Conservation (phyloP, 2,329 filamentous ascomycete species). For the Colletotrichum camelliae region DNA sequence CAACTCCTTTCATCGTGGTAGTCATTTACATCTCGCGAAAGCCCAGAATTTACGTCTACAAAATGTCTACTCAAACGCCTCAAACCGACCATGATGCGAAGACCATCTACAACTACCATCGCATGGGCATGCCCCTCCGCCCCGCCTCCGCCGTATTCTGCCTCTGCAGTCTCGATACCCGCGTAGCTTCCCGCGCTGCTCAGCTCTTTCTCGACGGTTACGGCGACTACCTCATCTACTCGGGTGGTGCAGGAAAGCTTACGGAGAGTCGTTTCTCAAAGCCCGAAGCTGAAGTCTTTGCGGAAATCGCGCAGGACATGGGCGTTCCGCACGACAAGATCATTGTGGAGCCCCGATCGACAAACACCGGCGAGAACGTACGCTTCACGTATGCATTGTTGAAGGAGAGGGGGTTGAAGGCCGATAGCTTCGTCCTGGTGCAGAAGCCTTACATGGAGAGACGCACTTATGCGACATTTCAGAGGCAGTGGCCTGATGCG, state of each 20-base stretch:
- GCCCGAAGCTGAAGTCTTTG: slow-evolving; percentile 49
- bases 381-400: slow-evolving; percentile 46
- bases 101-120: slow-evolving; percentile 49
- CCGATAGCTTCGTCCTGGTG: slow-evolving; percentile 44
- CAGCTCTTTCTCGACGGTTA: slow-evolving; percentile 45
- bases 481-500: slow-evolving; percentile 48
- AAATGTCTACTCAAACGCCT: neutral
- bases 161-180: slow-evolving; percentile 52
- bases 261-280: slow-evolving; percentile 42
- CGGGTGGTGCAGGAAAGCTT: slow-evolving; percentile 45
- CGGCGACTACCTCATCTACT: slow-evolving; percentile 47
- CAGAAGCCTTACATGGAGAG: slow-evolving; percentile 57
- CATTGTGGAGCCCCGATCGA: slow-evolving; percentile 43
- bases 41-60: neutral
- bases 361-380: slow-evolving; percentile 54
- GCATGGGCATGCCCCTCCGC: slow-evolving; percentile 38
- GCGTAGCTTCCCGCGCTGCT: slow-evolving; percentile 47
- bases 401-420: slow-evolving; percentile 25
- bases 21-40: neutral
- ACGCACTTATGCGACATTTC: slow-evolving; percentile 50
- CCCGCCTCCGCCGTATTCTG: slow-evolving; percentile 49
- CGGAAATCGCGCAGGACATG: slow-evolving; percentile 40
- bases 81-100: slow-evolving; percentile 35
- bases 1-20: neutral
- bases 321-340: slow-evolving; percentile 44